Evolutionary conservation across 108 stramenopile species (phyloP).

Genomic region (Cyclostephanos invisitatus): DNA sequence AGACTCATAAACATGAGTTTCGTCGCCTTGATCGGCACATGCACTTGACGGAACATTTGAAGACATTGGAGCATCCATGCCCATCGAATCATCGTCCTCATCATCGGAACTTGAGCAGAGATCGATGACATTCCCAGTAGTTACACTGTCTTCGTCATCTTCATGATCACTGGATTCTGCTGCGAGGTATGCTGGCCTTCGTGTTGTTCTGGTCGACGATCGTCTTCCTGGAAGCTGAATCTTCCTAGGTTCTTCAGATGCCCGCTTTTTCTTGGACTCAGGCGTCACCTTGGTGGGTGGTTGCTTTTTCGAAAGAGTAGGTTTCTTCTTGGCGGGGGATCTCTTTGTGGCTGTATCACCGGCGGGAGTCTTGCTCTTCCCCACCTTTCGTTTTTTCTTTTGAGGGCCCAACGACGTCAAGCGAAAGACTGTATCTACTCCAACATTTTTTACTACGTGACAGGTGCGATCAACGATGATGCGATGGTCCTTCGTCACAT

Average conservation of each 20-base stretch:
- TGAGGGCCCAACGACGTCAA: neutral
- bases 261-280: too few species aligned
- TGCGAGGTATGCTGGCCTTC: too few species aligned
- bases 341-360: neutral
- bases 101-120: neutral
- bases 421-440: slow-evolving; percentile 14
- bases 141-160: neutral
- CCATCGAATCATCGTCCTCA: neutral
- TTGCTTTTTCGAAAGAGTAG: too few species aligned
- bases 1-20: too few species aligned
- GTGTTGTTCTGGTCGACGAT: too few species aligned
- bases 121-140: neutral
- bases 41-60: neutral
- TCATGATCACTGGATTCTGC: too few species aligned
- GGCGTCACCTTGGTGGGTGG: too few species aligned
- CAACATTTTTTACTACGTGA: neutral
- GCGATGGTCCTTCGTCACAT: neutral
- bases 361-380: neutral
- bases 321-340: too few species aligned
- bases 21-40: neutral
- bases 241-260: too few species aligned
- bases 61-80: neutral
- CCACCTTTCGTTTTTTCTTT: neutral
- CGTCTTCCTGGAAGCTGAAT: too few species aligned
- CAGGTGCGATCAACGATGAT: slow-evolving; percentile 10